Evolutionary conservation across 1,139 yeast species (phyloP), one percentile per base, ranked within the genome.

Genomic region (Debaryomyces psychrophilus): DNA sequence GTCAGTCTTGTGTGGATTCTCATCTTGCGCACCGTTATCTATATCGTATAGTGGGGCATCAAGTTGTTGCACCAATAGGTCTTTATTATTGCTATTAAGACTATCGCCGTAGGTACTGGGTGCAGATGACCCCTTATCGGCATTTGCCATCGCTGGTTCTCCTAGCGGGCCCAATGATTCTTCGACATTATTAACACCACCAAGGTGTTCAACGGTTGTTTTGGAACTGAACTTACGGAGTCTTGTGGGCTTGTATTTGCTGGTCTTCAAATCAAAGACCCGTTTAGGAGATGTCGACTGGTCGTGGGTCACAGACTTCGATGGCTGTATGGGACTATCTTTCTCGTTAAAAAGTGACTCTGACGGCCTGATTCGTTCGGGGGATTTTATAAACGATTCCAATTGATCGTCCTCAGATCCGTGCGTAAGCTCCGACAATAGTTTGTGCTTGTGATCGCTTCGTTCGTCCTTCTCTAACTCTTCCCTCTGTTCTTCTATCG

Each of bases 1-100:
- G 7, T n/a, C 41, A 11, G 35, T 33, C 18, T 44, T 49, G 40
- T 44, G 47, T 11, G 57, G 44, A 5, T 49, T 43, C 31, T 52
- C 56, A 17, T 49, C 50, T 31, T 50, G 52, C 15, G 67, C 26
- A 51, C 58, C 56, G 52, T 60, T 54, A 42, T 53, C 59, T 31
- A 79, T 63, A 20, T 77, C 68, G 51, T 79, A 81, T 41, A 81
- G 63, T 3, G 87, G 87, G 3, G 77, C 79, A 3, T 38, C 41
- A 20, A 38, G 17, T 18, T 38, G 41, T n/a, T 38, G 41, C 28
- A 38, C 41, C 14, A 38, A 29, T 6, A 38, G 25, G 25, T 38
- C 41, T 20, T 38, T 17, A 28, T 28, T 38, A 38, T 38, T 27
- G 31, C 20, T 38, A 28, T 28, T 29, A 8, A 11, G 22, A 12